Conservation (phyloP, 805 yeast species). For the Metschnikowia anglica region DNA sequence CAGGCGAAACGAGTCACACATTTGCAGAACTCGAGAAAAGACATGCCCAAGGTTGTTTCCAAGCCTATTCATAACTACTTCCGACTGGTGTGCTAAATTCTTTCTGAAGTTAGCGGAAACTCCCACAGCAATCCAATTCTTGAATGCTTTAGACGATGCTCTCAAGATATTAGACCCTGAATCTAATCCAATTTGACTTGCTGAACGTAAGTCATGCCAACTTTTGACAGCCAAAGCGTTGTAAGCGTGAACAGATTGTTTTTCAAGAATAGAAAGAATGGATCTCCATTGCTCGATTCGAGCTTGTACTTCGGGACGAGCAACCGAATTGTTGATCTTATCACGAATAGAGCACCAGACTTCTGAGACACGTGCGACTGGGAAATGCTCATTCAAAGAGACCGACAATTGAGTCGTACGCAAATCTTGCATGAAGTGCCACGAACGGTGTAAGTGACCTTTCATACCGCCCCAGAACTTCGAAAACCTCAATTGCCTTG, state of each 20-base stretch:
- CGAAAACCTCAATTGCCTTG: neutral
- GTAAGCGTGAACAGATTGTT: neutral
- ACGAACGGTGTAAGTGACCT: neutral
- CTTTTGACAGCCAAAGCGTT: neutral
- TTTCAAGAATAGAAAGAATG: neutral
- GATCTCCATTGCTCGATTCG: neutral
- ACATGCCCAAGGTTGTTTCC: neutral
- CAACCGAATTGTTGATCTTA: neutral
- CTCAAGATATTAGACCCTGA: neutral
- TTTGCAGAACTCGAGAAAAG: neutral
- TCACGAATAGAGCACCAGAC: neutral
- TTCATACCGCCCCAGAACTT: neutral
- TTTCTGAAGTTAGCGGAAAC: neutral
- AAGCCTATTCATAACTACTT: neutral
- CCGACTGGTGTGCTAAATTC: neutral
- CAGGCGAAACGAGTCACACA: neutral
- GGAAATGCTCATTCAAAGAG: neutral
- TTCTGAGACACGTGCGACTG: neutral
- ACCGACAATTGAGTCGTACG: neutral
- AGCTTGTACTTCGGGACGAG: neutral
- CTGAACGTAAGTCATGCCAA: neutral
- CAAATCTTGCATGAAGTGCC: neutral
- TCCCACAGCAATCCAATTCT: neutral
- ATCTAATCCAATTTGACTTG: neutral
- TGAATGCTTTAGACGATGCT: neutral